These are phyloP conservation scores for Centaurea solstitialis DNA, from an alignment of 129 eudicot species.

Conservation along the genomic window DNA sequence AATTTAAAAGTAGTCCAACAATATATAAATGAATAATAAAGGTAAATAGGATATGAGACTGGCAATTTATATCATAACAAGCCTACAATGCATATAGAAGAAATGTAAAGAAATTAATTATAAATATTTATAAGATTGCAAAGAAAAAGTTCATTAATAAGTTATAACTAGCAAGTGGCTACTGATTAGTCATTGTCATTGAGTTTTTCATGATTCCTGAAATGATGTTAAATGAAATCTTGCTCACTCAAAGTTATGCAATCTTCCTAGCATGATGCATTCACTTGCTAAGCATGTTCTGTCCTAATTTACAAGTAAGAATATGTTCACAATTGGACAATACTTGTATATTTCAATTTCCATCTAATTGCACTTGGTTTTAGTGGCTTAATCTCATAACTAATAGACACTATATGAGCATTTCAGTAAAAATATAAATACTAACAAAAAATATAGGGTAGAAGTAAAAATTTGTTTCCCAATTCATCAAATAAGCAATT, in stretches of 20 bases:
- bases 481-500: constrained; percentile 18
- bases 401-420: background rate
- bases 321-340: background rate
- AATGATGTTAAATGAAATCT: background rate
- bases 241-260: background rate
- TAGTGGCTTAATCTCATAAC: background rate
- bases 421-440: background rate
- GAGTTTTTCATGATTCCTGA: background rate
- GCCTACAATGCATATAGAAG: background rate
- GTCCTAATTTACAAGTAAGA: background rate
- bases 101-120: background rate
- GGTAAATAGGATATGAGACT: background rate
- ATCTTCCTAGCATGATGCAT: background rate
- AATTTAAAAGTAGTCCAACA: background rate
- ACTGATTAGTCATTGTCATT: background rate
- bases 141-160: background rate
- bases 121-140: background rate
- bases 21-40: background rate
- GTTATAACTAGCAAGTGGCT: background rate
- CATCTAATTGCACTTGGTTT: background rate
- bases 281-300: background rate
- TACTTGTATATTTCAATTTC: background rate
- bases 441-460: background rate
- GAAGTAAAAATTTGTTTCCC: background rate
- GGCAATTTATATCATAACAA: background rate